These are phyloP conservation scores for Fraxinus xanthoxyloides DNA, from an alignment of 305 asterid genomes.

Conservation along the genomic window DNA sequence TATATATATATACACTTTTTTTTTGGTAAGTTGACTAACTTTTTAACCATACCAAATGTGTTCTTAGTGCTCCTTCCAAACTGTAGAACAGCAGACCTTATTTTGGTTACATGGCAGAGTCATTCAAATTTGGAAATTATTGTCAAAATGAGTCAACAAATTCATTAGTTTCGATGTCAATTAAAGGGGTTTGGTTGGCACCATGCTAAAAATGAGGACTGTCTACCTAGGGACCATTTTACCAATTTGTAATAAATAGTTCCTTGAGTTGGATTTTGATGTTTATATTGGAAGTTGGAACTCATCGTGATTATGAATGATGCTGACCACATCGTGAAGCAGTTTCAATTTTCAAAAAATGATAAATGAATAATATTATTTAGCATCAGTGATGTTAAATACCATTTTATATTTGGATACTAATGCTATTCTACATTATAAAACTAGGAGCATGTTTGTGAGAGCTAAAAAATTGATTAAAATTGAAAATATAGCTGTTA, in stretches of 20 bases:
- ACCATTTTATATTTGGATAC: no score
- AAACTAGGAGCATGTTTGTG: no score
- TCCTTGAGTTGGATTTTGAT: neutral
- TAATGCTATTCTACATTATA: no score
- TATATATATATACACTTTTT: no score
- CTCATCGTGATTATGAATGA: neutral
- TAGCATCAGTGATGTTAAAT: no score
- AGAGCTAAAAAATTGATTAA: no score
- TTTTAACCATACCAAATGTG: neutral
- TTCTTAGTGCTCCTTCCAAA: neutral
- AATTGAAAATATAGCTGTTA: no score
- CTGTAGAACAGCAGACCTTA: neutral
- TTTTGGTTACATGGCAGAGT: neutral
- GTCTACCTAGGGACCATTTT: neutral
- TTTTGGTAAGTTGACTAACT: neutral
- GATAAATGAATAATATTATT: neutral
- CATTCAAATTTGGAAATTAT: neutral
- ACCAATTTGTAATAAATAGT: neutral
- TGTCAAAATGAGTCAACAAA: neutral
- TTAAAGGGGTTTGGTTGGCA: neutral
- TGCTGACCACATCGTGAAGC: neutral
- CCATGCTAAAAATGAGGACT: constrained; percentile 1
- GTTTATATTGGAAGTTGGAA: neutral
- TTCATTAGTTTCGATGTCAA: neutral
- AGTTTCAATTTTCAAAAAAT: neutral